A percentile compares a stretch with the other conserved stretches of the same genome.
Conservation (phyloP, 2,329 filamentous ascomycete species). For the Truncatella angustata region DNA sequence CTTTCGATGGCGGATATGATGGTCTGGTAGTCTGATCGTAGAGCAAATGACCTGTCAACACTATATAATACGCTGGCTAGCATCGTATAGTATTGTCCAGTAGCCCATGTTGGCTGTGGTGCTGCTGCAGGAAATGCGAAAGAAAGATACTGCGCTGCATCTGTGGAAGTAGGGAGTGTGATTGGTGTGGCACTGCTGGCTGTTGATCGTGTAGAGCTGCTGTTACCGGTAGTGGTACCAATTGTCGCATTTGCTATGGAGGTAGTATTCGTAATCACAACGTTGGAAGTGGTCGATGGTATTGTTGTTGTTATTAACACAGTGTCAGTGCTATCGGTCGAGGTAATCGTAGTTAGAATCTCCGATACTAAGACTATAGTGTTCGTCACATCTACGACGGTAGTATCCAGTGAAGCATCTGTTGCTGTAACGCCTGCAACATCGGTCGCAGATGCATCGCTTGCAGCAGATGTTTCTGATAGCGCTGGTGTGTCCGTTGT, state of each 20-base stretch:
- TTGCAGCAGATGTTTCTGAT: no score
- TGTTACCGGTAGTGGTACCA: not conserved
- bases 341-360: not conserved
- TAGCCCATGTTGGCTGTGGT: constrained; percentile 17
- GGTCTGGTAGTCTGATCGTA: constrained; percentile 15
- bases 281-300: not conserved
- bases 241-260: not conserved
- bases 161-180: not conserved
- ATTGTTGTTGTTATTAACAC: not conserved
- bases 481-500: not conserved
- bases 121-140: constrained; percentile 7
- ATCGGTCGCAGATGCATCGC: not conserved
- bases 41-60: constrained; percentile 16
- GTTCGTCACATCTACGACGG: not conserved
- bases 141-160: constrained; percentile 9
- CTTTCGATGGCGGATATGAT: constrained; percentile 16
- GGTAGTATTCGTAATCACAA: not conserved
- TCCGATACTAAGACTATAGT: not conserved
- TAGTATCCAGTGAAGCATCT: not conserved
- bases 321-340: not conserved
- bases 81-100: constrained; percentile 16
- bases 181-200: not conserved
- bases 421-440: not conserved
- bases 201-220: not conserved
- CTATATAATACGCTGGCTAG: constrained; percentile 17